Evolutionary conservation across 2,329 filamentous ascomycete genomes (phyloP).

Genomic region (Botrytis fabae): DNA sequence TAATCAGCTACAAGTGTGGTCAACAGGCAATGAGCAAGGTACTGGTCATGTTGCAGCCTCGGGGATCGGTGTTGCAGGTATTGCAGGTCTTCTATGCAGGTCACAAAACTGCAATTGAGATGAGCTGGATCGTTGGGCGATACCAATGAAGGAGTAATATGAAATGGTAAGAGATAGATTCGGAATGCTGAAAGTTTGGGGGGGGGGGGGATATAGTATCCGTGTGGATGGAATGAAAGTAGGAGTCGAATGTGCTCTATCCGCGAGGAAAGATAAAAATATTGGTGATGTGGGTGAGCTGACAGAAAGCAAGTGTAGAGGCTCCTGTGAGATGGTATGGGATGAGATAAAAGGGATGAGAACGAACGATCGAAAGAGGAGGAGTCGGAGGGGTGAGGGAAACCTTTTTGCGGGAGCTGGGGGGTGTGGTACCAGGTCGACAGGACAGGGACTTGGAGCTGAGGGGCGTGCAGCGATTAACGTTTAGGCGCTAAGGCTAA

Average conservation of each 20-base stretch:
- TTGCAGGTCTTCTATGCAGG: constrained; percentile 15
- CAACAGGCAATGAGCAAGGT: constrained; percentile 32
- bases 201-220: neutral
- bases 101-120: constrained; percentile 6
- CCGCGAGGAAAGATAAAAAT: constrained; percentile 6
- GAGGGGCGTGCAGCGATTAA: constrained; percentile 22
- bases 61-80: constrained; percentile 23
- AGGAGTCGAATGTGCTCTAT: neutral
- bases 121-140: constrained; percentile 22
- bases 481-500: constrained; percentile 28
- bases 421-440: constrained; percentile 4
- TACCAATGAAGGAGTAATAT: constrained; percentile 18
- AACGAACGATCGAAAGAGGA: constrained; percentile 7
- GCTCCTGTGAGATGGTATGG: constrained; percentile 6
- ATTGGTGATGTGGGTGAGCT: constrained; percentile 15
- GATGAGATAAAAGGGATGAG: constrained; percentile 11
- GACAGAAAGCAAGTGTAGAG: constrained; percentile 13
- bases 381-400: constrained; percentile 6
- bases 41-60: constrained; percentile 38
- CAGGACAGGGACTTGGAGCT: neutral
- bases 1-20: constrained; percentile 30
- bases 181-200: neutral
- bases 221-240: neutral
- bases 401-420: neutral
- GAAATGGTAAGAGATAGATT: neutral